These are phyloP conservation scores for Sporothrix inflata DNA, from an alignment of 2,329 filamentous ascomycete species.

Conservation along the genomic window DNA sequence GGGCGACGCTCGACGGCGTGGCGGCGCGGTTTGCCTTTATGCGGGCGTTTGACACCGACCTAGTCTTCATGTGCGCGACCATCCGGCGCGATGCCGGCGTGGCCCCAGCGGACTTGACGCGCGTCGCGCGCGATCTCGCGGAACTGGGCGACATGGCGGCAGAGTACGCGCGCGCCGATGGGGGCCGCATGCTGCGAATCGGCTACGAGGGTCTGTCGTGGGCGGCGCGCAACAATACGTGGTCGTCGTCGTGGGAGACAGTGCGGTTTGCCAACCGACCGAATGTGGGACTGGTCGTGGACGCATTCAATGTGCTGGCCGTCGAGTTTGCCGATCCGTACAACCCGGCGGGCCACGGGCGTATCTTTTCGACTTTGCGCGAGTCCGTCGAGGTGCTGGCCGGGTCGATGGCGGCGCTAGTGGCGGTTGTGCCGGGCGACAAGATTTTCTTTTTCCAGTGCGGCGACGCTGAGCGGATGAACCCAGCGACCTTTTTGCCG, in stretches of 20 bases:
- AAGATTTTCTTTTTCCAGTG: slow-evolving; percentile 21
- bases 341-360: slow-evolving; percentile 8
- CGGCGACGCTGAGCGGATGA: slow-evolving; percentile 6
- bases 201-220: slow-evolving; percentile 20
- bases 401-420: background rate
- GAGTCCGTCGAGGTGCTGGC: background rate
- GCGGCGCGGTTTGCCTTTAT: slow-evolving; percentile 17
- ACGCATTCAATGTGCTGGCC: slow-evolving; percentile 14
- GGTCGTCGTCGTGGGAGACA: slow-evolving; percentile 13
- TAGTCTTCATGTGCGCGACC: slow-evolving; percentile 7
- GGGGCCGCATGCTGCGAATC: background rate
- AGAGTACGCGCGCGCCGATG: background rate
- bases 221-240: slow-evolving; percentile 16
- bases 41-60: slow-evolving; percentile 11
- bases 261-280: slow-evolving; percentile 18
- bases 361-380: background rate
- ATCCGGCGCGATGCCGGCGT: slow-evolving; percentile 19
- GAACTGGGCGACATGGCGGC: slow-evolving; percentile 20
- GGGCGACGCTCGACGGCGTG: background rate
- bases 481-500: background rate
- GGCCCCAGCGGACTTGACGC: background rate
- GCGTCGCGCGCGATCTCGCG: slow-evolving; percentile 9
- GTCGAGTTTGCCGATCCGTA: slow-evolving; percentile 20
- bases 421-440: slow-evolving; percentile 4
- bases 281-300: slow-evolving; percentile 11